Evolutionary conservation across 2,329 filamentous ascomycete genomes (phyloP).

Genomic region (Chaetomium olivaceum): DNA sequence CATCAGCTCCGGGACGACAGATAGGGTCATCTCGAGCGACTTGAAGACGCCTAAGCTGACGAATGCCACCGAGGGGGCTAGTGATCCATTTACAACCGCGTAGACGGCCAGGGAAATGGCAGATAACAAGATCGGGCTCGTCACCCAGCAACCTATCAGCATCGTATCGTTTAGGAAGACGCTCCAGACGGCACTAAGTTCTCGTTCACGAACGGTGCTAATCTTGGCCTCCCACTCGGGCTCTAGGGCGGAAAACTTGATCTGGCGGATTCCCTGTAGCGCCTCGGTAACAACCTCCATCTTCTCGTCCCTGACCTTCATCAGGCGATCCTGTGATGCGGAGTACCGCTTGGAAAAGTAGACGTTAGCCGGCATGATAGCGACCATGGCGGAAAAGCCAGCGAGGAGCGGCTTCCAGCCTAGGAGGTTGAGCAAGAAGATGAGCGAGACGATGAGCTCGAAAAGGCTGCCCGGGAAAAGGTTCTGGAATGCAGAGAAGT

Average conservation of each 20-base stretch:
- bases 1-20: conserved; percentile 70
- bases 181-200: conserved; percentile 66
- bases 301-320: conserved; percentile 76
- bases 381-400: conserved; percentile 63
- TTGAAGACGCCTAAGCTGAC: conserved; percentile 75
- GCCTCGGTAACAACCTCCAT: conserved; percentile 75
- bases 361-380: conserved; percentile 69
- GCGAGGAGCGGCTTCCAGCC: conserved; percentile 69
- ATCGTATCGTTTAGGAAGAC: conserved; percentile 65
- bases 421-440: conserved; percentile 67
- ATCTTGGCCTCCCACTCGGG: conserved; percentile 74
- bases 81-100: conserved; percentile 59
- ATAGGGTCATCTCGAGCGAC: conserved; percentile 70
- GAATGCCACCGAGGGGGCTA: conserved; percentile 75
- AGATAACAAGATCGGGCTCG: conserved; percentile 71
- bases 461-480: conserved; percentile 62
- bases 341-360: conserved; percentile 66
- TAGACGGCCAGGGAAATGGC: conserved; percentile 71
- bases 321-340: conserved; percentile 65
- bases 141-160: conserved; percentile 68
- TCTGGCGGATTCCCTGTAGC: conserved; percentile 76
- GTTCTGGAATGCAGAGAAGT: conserved; percentile 68
- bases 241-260: conserved; percentile 81
- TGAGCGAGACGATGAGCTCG: conserved; percentile 65
- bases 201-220: conserved; percentile 61